phyloP scores from a whole-genome alignment of 78 protist genomes.

The Planoprotostelium fungivorum region DNA sequence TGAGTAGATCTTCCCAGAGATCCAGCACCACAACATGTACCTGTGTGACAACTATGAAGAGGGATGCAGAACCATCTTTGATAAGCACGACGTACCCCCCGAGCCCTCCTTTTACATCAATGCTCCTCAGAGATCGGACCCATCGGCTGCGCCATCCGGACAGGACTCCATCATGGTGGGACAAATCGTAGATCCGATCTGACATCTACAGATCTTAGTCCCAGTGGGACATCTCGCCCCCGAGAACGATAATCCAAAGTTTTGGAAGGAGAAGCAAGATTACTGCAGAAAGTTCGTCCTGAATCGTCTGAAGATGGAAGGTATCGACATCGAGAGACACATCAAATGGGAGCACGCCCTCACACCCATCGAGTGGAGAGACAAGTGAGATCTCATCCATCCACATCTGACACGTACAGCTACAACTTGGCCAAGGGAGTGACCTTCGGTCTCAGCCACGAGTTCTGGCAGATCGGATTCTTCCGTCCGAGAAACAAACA shows the following conservation, averaged over 20 bases:
- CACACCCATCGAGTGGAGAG: neutral
- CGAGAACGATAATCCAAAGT: neutral
- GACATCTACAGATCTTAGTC: neutral
- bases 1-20: neutral
- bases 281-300: neutral
- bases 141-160: conserved; percentile 10
- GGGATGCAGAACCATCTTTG: neutral
- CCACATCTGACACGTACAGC: neutral
- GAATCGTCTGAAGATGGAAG: neutral
- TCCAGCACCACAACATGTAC: conserved; percentile 12
- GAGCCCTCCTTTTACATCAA: conserved; percentile 27
- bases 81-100: conserved; percentile 4
- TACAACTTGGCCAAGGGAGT: conserved; percentile 10
- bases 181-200: neutral
- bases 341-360: neutral
- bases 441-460: conserved; percentile 17
- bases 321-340: neutral
- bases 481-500: conserved; percentile 9
- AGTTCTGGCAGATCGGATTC: conserved; percentile 21
- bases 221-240: conserved; percentile 6
- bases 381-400: neutral
- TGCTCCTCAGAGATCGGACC: conserved; percentile 4
- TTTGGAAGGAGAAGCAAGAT: neutral
- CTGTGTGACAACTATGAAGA: conserved; percentile 6
- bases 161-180: conserved; percentile 11